These are phyloP conservation scores for Pyrrhoderma lamaoense DNA, from an alignment of 1,284 basidiomycete species.

Conservation along the genomic window DNA sequence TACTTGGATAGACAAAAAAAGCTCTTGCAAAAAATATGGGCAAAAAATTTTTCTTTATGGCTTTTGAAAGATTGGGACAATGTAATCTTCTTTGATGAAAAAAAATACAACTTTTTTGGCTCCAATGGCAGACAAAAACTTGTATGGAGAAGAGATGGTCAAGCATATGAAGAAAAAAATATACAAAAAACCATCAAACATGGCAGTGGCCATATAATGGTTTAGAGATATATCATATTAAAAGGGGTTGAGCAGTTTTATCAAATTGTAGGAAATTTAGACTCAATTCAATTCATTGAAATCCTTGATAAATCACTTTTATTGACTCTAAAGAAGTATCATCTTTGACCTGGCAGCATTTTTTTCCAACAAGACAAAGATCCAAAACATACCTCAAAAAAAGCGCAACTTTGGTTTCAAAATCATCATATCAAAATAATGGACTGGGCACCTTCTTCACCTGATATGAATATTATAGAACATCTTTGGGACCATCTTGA, in stretches of 20 bases:
- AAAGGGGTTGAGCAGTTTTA: conserved; percentile 23
- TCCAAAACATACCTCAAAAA: conserved; percentile 17
- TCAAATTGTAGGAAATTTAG: conserved; percentile 25
- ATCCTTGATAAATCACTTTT: conserved; percentile 27
- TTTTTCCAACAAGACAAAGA: conserved; percentile 32
- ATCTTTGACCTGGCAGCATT: conserved; percentile 15
- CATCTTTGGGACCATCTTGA: conserved; percentile 31
- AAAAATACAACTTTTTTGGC: background rate
- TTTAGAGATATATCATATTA: background rate
- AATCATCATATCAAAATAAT: conserved; percentile 26
- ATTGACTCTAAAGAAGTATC: conserved; percentile 23
- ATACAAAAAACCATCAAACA: background rate
- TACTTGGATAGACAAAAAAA: background rate
- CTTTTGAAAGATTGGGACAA: background rate
- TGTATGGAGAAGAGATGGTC: background rate
- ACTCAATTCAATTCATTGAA: conserved; percentile 22
- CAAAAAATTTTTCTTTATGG: background rate
- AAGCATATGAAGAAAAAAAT: background rate
- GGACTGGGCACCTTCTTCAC: conserved; percentile 29
- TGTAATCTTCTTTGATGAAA: background rate
- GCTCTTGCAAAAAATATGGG: background rate
- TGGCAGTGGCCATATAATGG: background rate
- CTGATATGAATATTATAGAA: conserved; percentile 34
- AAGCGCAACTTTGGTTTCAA: conserved; percentile 28
- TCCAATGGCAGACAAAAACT: background rate